Conservation (phyloP, 2,329 filamentous ascomycete species). For the Ceratocystis destructans region DNA sequence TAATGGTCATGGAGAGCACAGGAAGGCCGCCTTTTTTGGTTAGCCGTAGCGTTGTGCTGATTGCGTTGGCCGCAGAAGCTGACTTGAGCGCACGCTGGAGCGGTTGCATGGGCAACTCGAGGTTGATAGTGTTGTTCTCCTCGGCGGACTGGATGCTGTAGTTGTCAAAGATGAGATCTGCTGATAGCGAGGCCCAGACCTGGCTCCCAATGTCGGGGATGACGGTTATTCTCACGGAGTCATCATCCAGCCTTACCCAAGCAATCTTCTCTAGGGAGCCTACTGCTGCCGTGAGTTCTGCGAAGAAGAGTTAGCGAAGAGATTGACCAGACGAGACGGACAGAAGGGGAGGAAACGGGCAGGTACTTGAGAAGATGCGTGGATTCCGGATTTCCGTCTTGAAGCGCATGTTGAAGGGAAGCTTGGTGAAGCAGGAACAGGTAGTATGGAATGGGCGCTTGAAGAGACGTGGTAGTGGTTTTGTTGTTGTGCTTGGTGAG, state of each 20-base stretch:
- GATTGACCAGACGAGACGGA: background rate
- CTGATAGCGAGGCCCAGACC: conserved; percentile 67
- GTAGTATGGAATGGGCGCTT: background rate
- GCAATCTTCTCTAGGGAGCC: conserved; percentile 65
- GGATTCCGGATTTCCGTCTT: conserved; percentile 53
- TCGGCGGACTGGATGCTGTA: conserved; percentile 81
- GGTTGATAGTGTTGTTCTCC: conserved; percentile 76
- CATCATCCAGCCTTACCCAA: conserved; percentile 80
- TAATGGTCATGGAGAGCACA: conserved; percentile 78
- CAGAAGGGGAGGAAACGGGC: background rate
- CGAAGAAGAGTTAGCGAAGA: background rate
- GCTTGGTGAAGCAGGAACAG: background rate
- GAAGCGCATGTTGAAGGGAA: conserved; percentile 42
- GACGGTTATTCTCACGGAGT: conserved; percentile 83
- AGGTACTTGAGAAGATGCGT: conserved; percentile 47
- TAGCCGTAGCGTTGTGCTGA: conserved; percentile 70
- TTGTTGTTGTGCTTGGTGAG: background rate
- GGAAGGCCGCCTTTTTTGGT: conserved; percentile 87
- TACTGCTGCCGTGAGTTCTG: conserved; percentile 52
- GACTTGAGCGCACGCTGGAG: conserved; percentile 87
- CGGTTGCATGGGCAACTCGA: conserved; percentile 79
- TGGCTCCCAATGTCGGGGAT: conserved; percentile 90
- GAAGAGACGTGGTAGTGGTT: too few relatives aligned
- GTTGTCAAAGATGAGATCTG: conserved; percentile 76
- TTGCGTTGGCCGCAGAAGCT: conserved; percentile 53